Evolutionary conservation across 2,329 filamentous ascomycete species (phyloP), one percentile per base, ranked within the genome.

Genomic region (Pseudocercospora vitis): DNA sequence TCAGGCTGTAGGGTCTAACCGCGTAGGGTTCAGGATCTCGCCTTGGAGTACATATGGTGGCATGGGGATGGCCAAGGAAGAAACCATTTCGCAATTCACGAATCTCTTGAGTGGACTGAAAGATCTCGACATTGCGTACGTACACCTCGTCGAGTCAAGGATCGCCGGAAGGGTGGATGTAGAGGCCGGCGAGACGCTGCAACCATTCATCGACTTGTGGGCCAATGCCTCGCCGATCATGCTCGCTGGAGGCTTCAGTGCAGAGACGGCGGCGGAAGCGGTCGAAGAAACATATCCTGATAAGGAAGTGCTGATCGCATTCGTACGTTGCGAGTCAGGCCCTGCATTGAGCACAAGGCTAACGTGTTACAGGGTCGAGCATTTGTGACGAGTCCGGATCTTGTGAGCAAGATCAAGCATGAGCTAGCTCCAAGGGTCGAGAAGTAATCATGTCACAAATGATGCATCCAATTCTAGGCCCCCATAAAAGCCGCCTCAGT

Each of bases 21-120:
- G 58, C 40, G 62, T 66, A n/a, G 81, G 76, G 0, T 76, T 87
- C 14, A 78, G 84, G 0, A 69, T 87, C 1, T 81, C 76, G 1
- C 85, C 84, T 0, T 86, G 77, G 69, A 79, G 76, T 40, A 68
- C 70, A 0, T 86, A 82, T 69, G 81, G 86, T 53, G 78, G 77
- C 12, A 84, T 87, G 83, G 71, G 72, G 29, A 86, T 87, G 81
- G 56, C 65, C 0, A 42, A 42, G 12, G 37, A 26, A 12, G 75
- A 88, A 39, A 83, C 83, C 0, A 62, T 81, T 5, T 47, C 82
- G 0, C 83, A 88, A 54, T 88, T 86, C 62, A 70, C 70, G 0
- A 73, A 87, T 61, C 65, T 86, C 12, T 74, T 82, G 26, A 58
- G 68, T 19, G 73, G 78, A 44, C 69, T 82, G 2, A 76, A 74